Evolutionary conservation across 805 yeast species (phyloP).

Genomic region (Yarrowia sp.): DNA sequence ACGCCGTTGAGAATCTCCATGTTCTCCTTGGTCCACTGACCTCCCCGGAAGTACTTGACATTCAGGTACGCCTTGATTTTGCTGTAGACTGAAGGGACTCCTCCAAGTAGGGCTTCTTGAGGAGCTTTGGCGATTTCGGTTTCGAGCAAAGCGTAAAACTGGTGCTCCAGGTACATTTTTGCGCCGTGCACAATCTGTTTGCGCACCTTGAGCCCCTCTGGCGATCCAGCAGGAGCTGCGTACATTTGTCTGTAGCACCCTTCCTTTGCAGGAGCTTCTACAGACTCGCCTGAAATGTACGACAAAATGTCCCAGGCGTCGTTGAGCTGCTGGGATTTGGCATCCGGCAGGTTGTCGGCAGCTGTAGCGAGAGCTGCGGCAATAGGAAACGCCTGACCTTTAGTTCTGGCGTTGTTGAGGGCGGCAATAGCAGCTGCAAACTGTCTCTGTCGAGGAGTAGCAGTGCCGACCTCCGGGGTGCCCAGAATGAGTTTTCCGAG

Average conservation of each 20-base stretch:
- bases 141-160: constrained; percentile 73
- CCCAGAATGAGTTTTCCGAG: constrained; percentile 42
- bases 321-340: constrained; percentile 65
- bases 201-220: constrained; percentile 39
- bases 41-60: constrained; percentile 45
- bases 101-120: constrained; percentile 53
- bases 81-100: constrained; percentile 67
- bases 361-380: constrained; percentile 60
- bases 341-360: constrained; percentile 51
- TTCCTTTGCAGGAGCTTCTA: constrained; percentile 32
- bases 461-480: constrained; percentile 25
- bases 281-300: constrained; percentile 42
- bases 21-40: constrained; percentile 52
- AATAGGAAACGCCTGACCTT: constrained; percentile 53
- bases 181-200: constrained; percentile 54
- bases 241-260: constrained; percentile 37
- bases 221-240: constrained; percentile 29
- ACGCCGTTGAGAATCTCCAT: constrained; percentile 70
- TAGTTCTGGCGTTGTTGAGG: constrained; percentile 67
- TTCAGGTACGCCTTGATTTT: constrained; percentile 66
- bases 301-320: constrained; percentile 72
- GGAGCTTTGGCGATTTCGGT: constrained; percentile 54
- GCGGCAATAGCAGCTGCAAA: constrained; percentile 70
- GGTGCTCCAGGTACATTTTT: constrained; percentile 63
- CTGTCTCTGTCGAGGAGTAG: constrained; percentile 14